Evolutionary conservation across 192 early-diverging fungal genomes (phyloP), one percentile per base, ranked within the genome.

Genomic region (Podila horticola): DNA sequence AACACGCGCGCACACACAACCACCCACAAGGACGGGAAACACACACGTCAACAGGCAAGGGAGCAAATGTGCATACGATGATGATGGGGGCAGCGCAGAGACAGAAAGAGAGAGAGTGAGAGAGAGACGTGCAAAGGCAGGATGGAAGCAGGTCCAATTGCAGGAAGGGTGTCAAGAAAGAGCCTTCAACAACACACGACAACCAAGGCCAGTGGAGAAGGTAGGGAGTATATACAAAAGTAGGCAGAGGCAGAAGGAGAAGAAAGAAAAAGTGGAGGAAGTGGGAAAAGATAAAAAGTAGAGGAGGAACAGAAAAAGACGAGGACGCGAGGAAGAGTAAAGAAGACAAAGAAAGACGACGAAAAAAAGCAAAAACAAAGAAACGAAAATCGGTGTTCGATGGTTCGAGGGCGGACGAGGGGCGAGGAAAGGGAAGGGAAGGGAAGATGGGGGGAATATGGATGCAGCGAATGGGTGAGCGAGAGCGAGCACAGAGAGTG

Each of bases 1-100:
- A 30, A 57, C 52, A 57, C 52, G 24, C 52, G 17, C 58, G 20
- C 24, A 30, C 59, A 70, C 68, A 48, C 48, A 51, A 45, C 19
- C 41, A 62, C 58, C 24, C 45, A 70, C 38, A 41, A 45, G 24
- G 49, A 66, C 36, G 30, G 36, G 55, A 45, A 45, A 45, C 5
- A 10, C 41, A 45, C 41, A 45, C 41, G 41, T 45, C 41, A 68
- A 26, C 52, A 9, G 10, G 17, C 52, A 20, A n/a, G n/a, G 29
- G 38, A 58, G 45, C 45, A 66, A 68, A 24, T 49, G 33, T 38
- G 62, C 11, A 22, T 19, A 24, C 31, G 62, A 12, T 36, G 36
- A 15, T 55, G 19, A n/a, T n/a, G n/a, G n/a, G 66, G 12, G 31
- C 26, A 68, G n/a, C 58, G 50, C 49, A 26, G 36, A 41, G 57